Percentiles rank a stretch among this genome's conserved stretches.
These are phyloP conservation scores for Pestalotiopsis sp. DNA, from an alignment of 2,329 filamentous ascomycete genomes.

Conservation along the genomic window DNA sequence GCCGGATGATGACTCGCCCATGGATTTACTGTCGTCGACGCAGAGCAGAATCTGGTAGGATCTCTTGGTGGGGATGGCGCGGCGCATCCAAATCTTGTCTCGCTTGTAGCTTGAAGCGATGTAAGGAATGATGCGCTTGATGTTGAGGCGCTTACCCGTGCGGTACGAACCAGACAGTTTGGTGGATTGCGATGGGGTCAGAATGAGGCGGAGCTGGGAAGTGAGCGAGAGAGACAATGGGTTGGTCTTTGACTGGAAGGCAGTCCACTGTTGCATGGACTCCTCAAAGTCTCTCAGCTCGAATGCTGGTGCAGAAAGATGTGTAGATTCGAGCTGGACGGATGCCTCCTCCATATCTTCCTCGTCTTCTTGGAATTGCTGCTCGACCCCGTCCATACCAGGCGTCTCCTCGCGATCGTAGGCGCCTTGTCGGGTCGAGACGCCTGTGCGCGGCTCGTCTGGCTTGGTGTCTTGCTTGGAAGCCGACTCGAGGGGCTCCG, in stretches of 20 bases:
- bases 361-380: constrained; percentile 49
- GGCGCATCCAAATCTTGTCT: constrained; percentile 99
- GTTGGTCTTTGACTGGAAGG: constrained; percentile 83
- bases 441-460: constrained; percentile 61
- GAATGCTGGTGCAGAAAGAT: constrained; percentile 55
- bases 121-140: constrained; percentile 99
- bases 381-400: constrained; percentile 29
- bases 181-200: constrained; percentile 90
- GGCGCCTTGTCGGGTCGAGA: constrained; percentile 60
- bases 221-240: constrained; percentile 86
- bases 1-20: constrained; percentile 79
- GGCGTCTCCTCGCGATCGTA: constrained; percentile 54
- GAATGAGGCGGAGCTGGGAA: constrained; percentile 92
- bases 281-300: constrained; percentile 51
- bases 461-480: constrained; percentile 45
- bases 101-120: constrained; percentile 98
- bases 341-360: constrained; percentile 53
- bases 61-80: constrained; percentile 87
- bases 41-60: constrained; percentile 97
- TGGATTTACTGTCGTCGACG: constrained; percentile 92
- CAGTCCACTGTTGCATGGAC: constrained; percentile 77
- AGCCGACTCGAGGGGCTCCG: constrained; percentile 38
- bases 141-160: constrained; percentile 96
- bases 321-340: constrained; percentile 71
- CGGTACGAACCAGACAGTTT: constrained; percentile 97